phyloP scores from a whole-genome alignment of 176 grass and related monocot species.

The Musa itinerans region DNA sequence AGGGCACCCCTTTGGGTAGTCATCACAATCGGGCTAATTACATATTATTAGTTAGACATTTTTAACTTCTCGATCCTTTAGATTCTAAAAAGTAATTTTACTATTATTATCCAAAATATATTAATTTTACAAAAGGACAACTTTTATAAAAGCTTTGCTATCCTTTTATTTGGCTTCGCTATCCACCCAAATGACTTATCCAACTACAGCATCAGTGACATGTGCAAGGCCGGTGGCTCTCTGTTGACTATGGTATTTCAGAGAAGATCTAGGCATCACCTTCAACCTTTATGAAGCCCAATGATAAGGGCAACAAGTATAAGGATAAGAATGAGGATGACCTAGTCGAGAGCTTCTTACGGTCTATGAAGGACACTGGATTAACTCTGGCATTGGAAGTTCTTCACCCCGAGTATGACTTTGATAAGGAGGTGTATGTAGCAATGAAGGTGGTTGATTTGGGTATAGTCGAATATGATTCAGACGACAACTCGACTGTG shows the following conservation, averaged over 20 bases:
- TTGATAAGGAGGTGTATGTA: constrained; percentile 89
- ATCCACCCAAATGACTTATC: no score
- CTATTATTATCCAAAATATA: no score
- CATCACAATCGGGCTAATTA: constrained; percentile 10
- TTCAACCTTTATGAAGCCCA: constrained; percentile 13
- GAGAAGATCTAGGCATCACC: constrained; percentile 65
- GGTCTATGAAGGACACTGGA: constrained; percentile 67
- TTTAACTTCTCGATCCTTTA: no score
- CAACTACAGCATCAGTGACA: no score
- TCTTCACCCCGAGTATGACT: constrained; percentile 59
- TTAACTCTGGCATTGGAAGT: constrained; percentile 58
- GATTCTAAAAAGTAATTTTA: no score
- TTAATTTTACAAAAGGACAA: no score
- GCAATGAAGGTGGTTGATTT: constrained; percentile 42
- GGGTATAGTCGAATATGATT: constrained; percentile 84
- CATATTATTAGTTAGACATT: no score
- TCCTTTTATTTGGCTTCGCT: no score
- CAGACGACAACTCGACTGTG: constrained; percentile 68
- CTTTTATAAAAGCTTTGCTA: no score
- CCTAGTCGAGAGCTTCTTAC: constrained; percentile 67
- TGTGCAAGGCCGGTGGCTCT: no score
- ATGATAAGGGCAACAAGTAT: constrained; percentile 35
- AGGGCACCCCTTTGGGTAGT: constrained; percentile 29
- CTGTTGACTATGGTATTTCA: constrained; percentile 28
- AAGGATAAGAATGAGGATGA: constrained; percentile 64